phyloP scores from a whole-genome alignment of 1,284 basidiomycete species.

The Albatrellus sp. region DNA sequence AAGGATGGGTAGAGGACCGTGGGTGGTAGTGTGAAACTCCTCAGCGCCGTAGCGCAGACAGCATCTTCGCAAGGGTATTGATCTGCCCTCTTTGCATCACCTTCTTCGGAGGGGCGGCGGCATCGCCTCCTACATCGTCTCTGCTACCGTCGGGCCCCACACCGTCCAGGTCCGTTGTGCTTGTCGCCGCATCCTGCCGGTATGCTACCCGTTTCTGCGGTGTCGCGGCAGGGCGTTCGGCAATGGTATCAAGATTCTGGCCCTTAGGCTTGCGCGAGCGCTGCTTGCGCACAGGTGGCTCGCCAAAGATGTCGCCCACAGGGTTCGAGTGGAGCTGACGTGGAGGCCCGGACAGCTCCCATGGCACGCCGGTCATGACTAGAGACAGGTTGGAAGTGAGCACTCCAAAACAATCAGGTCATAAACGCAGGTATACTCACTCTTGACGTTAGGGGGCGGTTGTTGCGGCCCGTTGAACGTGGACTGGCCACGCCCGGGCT shows the following conservation, averaged over 20 bases:
- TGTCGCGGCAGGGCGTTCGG: constrained; percentile 38
- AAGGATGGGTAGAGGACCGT: background rate
- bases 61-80: constrained; percentile 73
- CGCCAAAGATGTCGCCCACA: constrained; percentile 46
- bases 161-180: constrained; percentile 50
- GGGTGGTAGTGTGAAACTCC: background rate
- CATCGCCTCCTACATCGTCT: constrained; percentile 31
- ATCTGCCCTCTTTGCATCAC: constrained; percentile 71
- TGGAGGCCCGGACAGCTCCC: constrained; percentile 56
- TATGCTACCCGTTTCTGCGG: constrained; percentile 25
- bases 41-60: constrained; percentile 60
- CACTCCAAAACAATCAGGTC: background rate
- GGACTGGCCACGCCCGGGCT: constrained; percentile 14
- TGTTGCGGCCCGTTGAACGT: constrained; percentile 10
- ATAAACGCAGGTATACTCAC: constrained; percentile 32
- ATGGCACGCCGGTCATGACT: constrained; percentile 68
- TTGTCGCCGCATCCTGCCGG: constrained; percentile 47
- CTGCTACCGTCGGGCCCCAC: constrained; percentile 16
- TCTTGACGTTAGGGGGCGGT: constrained; percentile 64
- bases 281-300: constrained; percentile 48
- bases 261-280: constrained; percentile 57
- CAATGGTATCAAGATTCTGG: constrained; percentile 56
- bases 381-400: constrained; percentile 3
- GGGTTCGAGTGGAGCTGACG: constrained; percentile 50
- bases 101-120: constrained; percentile 40